These are phyloP conservation scores for Lasiodiplodia hormozganensis DNA, from an alignment of 2,329 filamentous ascomycete genomes.

Conservation along the genomic window DNA sequence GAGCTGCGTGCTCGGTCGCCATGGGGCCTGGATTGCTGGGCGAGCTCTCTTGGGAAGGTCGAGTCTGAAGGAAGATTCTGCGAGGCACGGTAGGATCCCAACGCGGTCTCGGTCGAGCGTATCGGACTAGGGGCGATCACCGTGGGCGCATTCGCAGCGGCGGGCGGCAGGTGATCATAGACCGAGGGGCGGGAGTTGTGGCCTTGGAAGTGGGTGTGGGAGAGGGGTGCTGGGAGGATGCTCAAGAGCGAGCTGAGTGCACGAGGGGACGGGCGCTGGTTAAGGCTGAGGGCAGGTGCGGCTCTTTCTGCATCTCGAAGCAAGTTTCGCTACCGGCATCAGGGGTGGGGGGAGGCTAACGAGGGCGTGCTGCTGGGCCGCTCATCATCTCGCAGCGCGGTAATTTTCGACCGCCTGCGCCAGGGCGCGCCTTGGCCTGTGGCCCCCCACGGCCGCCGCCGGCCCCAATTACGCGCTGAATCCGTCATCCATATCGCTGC, in stretches of 20 bases:
- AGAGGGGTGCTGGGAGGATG: not conserved
- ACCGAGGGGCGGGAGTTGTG: not conserved
- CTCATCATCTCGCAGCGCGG: slow-evolving; percentile 12
- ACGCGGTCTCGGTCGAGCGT: slow-evolving; percentile 11
- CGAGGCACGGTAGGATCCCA: slow-evolving; percentile 14
- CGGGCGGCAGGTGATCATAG: not conserved
- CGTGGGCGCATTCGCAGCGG: slow-evolving; percentile 4
- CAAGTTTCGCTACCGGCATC: slow-evolving; percentile 26
- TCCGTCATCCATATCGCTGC: slow-evolving; percentile 15
- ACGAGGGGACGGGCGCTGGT: slow-evolving; percentile 2
- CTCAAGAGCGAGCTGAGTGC: not conserved
- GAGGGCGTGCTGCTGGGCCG: not conserved
- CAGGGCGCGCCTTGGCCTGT: slow-evolving; percentile 11
- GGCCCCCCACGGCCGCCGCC: slow-evolving; percentile 24
- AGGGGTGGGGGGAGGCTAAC: slow-evolving; percentile 12
- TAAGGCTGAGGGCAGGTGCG: slow-evolving; percentile 24
- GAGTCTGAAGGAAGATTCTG: not conserved
- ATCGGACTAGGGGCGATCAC: slow-evolving; percentile 17
- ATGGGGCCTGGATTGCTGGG: slow-evolving; percentile 7
- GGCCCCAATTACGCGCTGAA: slow-evolving; percentile 24
- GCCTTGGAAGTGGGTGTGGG: not conserved
- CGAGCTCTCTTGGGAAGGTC: slow-evolving; percentile 5
- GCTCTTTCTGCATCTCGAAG: slow-evolving; percentile 23
- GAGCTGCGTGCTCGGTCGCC: slow-evolving; percentile 21
- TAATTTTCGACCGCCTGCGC: slow-evolving; percentile 9